phyloP scores from a whole-genome alignment of 2,329 filamentous ascomycete species.

The Xylaria sp. region DNA sequence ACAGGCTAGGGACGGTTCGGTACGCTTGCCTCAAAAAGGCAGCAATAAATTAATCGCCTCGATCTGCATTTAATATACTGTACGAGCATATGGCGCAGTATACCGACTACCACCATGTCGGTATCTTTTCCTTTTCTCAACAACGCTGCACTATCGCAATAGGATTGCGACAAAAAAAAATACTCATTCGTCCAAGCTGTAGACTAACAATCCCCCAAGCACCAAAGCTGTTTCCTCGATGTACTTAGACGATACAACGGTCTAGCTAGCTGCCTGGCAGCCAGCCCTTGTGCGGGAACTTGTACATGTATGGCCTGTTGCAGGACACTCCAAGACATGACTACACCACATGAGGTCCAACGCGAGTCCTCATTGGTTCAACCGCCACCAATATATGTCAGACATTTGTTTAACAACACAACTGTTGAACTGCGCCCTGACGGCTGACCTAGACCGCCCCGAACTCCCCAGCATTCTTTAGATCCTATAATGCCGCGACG shows the following conservation, averaged over 20 bases:
- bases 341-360: constrained; percentile 14
- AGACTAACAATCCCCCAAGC: no score
- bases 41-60: background rate
- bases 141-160: no score
- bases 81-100: no score
- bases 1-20: background rate
- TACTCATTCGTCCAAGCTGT: no score
- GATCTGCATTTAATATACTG: no score
- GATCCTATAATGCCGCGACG: constrained; percentile 4
- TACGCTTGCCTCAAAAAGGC: constrained; percentile 15
- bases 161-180: no score
- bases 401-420: constrained; percentile 5
- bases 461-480: background rate
- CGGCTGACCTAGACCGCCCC: constrained; percentile 7
- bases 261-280: no score
- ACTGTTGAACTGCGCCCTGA: constrained; percentile 10
- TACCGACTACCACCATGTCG: no score
- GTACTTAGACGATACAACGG: no score
- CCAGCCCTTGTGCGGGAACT: background rate
- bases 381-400: background rate
- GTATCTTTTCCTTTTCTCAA: no score
- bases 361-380: constrained; percentile 11
- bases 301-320: background rate
- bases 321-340: constrained; percentile 2
- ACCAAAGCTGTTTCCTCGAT: no score